Evolutionary conservation across 2,329 filamentous ascomycete species (phyloP).

Genomic region (Botrytis cinerea): DNA sequence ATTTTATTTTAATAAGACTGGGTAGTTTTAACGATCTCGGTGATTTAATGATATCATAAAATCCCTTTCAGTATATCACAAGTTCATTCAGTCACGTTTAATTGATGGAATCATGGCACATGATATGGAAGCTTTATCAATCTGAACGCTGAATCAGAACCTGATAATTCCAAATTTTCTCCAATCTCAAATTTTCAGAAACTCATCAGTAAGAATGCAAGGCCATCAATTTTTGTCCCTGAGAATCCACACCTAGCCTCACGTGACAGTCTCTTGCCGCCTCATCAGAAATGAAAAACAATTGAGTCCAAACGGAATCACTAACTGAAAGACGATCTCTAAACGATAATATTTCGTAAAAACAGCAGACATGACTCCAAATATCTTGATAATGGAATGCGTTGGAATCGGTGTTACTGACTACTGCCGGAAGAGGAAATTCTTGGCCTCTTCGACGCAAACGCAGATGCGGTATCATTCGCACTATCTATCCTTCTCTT

Average conservation of each 20-base stretch:
- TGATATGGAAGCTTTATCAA: not conserved
- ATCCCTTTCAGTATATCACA: not conserved
- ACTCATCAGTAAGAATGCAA: not conserved
- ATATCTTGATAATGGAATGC: not conserved
- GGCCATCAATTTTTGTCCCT: not conserved
- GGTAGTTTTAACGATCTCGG: accelerated
- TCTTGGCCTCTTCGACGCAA: not conserved
- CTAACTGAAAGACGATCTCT: not conserved
- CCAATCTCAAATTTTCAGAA: accelerated
- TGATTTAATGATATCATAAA: accelerated
- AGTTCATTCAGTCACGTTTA: accelerated
- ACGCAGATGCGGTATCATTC: not conserved
- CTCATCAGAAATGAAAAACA: not conserved
- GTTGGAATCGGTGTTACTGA: not conserved
- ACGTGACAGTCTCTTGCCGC: not conserved
- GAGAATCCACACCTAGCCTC: not conserved
- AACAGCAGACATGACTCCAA: not conserved
- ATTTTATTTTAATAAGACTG: accelerated
- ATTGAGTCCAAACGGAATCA: not conserved
- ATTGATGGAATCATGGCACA: not conserved
- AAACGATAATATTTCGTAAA: not conserved
- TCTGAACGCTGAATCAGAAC: not conserved
- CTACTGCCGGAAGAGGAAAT: not conserved
- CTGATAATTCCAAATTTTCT: not conserved
- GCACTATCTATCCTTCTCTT: not conserved